These are phyloP conservation scores for Pichia sp. DNA, from an alignment of 1,139 yeast genomes.

Conservation along the genomic window DNA sequence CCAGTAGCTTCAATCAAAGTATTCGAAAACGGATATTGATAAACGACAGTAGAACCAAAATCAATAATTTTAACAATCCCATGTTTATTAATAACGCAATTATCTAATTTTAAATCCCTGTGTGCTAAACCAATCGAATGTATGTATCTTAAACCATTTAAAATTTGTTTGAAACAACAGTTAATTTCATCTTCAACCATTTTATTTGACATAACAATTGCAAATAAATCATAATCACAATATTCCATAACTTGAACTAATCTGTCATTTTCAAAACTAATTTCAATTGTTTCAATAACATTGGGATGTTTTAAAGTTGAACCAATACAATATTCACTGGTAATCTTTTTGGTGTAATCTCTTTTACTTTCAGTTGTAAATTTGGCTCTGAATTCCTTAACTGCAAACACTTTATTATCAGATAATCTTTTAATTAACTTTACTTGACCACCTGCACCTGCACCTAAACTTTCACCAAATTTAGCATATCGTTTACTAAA, in stretches of 20 bases:
- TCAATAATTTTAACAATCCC: slow-evolving; percentile 92
- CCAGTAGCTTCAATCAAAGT: slow-evolving; percentile 81
- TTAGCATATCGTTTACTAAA: slow-evolving; percentile 78
- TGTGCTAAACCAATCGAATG: slow-evolving; percentile 92
- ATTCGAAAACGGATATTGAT: slow-evolving; percentile 83
- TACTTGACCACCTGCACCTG: slow-evolving; percentile 98
- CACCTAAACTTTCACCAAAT: slow-evolving; percentile 83
- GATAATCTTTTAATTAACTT: slow-evolving; percentile 74
- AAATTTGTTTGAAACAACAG: slow-evolving; percentile 83
- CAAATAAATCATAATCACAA: slow-evolving; percentile 93
- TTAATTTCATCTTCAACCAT: slow-evolving; percentile 82
- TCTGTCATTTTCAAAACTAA: slow-evolving; percentile 77
- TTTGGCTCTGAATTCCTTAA: slow-evolving; percentile 88
- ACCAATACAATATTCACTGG: slow-evolving; percentile 96
- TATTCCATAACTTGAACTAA: slow-evolving; percentile 97
- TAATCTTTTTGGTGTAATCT: slow-evolving; percentile 91
- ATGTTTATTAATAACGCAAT: slow-evolving; percentile 80
- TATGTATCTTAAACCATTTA: slow-evolving; percentile 76
- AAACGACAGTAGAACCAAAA: slow-evolving; percentile 94
- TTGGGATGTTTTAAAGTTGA: slow-evolving; percentile 93
- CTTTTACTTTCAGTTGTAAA: slow-evolving; percentile 77
- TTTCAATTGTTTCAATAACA: slow-evolving; percentile 88
- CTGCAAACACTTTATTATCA: slow-evolving; percentile 87
- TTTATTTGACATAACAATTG: slow-evolving; percentile 94
- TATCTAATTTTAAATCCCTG: slow-evolving; percentile 89